Conservation (phyloP, 2,329 filamentous ascomycete species). For the Drechslerella dactyloides region DNA sequence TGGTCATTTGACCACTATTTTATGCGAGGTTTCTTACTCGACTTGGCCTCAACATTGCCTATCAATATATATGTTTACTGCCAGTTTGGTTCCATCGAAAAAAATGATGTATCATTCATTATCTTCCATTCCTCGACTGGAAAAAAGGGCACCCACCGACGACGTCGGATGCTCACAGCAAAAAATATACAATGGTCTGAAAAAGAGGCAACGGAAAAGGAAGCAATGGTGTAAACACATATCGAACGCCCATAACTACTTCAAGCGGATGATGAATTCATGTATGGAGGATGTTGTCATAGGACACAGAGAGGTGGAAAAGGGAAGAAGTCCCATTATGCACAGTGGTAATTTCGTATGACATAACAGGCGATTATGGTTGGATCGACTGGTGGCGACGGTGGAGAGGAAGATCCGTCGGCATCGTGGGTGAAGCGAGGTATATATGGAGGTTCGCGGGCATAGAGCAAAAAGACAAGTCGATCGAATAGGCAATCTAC, state of each 20-base stretch:
- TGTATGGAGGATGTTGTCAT: slow-evolving; percentile 6
- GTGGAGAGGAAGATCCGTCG: slow-evolving; percentile 12
- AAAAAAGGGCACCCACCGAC: slow-evolving; percentile 38
- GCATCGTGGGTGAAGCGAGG: slow-evolving; percentile 12
- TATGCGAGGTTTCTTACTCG: background rate
- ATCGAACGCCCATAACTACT: slow-evolving; percentile 51
- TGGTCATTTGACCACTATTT: no score
- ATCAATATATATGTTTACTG: background rate
- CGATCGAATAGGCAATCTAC: slow-evolving; percentile 66
- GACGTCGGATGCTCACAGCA: slow-evolving; percentile 28
- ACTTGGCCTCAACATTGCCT: background rate
- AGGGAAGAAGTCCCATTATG: slow-evolving; percentile 11
- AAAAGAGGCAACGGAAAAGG: slow-evolving; percentile 30
- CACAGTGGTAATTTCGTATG: slow-evolving; percentile 9
- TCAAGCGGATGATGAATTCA: slow-evolving; percentile 19
- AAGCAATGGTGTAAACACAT: slow-evolving; percentile 49
- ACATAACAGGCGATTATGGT: slow-evolving; percentile 35
- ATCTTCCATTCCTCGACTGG: slow-evolving; percentile 48
- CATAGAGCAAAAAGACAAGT: slow-evolving; percentile 19
- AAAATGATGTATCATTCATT: slow-evolving; percentile 48
- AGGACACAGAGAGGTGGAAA: slow-evolving; percentile 13
- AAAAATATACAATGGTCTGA: slow-evolving; percentile 49
- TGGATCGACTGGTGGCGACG: slow-evolving; percentile 10
- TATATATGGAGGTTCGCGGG: slow-evolving; percentile 24
- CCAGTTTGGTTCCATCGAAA: slow-evolving; percentile 41